Conservation (phyloP, 1,284 basidiomycete species). For the Sanghuangporus sanghuang region DNA sequence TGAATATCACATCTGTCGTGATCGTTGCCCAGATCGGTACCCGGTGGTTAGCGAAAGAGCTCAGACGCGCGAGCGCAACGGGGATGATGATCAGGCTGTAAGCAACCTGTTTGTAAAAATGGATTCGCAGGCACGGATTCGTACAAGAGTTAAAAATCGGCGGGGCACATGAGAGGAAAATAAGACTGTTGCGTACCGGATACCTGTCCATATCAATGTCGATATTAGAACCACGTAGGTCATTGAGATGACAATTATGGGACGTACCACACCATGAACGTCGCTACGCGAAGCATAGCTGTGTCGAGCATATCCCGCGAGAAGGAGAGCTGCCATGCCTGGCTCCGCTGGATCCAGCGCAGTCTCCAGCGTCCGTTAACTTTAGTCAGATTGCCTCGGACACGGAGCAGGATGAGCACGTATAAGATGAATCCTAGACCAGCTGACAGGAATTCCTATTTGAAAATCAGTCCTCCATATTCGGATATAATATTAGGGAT, state of each 20-base stretch:
- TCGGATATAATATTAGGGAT: neutral
- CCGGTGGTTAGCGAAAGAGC: conserved; percentile 26
- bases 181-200: conserved; percentile 4
- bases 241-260: neutral
- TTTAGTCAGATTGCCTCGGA: conserved; percentile 29
- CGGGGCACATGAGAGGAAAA: too few species aligned
- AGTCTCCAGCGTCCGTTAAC: conserved; percentile 26
- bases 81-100: conserved; percentile 32
- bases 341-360: conserved; percentile 21
- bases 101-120: conserved; percentile 23
- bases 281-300: conserved; percentile 16
- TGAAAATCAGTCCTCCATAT: neutral
- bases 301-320: conserved; percentile 26
- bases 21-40: conserved; percentile 31
- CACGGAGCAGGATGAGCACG: conserved; percentile 28
- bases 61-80: conserved; percentile 30
- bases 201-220: conserved; percentile 8
- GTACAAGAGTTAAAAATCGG: too few species aligned
- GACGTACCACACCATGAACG: conserved; percentile 17
- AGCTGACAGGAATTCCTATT: conserved; percentile 31
- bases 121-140: too few species aligned
- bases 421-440: conserved; percentile 29
- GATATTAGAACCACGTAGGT: neutral
- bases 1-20: conserved; percentile 30
- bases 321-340: conserved; percentile 26